Base-by-base conservation (phyloP, 2,329 filamentous ascomycete genomes). In the Clonostachys solani region DNA sequence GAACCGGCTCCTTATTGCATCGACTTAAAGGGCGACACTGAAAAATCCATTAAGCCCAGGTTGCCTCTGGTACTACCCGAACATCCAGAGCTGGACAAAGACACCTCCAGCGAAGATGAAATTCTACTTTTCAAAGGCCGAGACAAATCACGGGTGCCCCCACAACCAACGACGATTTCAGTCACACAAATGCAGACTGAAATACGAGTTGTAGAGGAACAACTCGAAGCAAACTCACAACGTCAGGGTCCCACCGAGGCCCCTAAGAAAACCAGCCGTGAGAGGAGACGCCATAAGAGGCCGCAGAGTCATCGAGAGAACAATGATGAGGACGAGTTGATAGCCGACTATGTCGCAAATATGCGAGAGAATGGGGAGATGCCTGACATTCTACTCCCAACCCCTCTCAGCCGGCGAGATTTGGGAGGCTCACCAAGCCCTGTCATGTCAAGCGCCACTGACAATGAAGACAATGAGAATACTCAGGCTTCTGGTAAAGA, bases 291-390 rank as follows among this genome's bases (percentile, higher is more conserved):
- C 17, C 8, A 18, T 38, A 10, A 18, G 23, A 29, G 23, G 23
- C 23, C 9, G 23, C 23, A 29, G 23, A 29, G 10, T 8, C 9
- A 29, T n/a, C 15, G 15, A 38, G 7, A 38, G 8, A 18, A 38
- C 15, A 45, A 55, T 3, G 71, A 76, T 8, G 75, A 84, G 16
- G 79, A 83, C 37, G 77, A 73, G 1, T 70, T 83, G 40, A 66
- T 84, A 54, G 77, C 80, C 2, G 87, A 92, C 57, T 91, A 91
- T 55, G 84, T 89, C 57, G 75, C 79, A 40, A 89, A 90, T 51
- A 73, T 88, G 56, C 66, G 65, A 16, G 72, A 72, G 2, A 72
- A 74, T 43, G 71, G 69, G 23, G 66, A 69, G 55, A 74, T 80
- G 9, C 82, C 89, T 51, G 83, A 84, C 37, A 65, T 85, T 19